Conservation (phyloP, 23 red algal genomes). For the Gracilaria domingensis region DNA sequence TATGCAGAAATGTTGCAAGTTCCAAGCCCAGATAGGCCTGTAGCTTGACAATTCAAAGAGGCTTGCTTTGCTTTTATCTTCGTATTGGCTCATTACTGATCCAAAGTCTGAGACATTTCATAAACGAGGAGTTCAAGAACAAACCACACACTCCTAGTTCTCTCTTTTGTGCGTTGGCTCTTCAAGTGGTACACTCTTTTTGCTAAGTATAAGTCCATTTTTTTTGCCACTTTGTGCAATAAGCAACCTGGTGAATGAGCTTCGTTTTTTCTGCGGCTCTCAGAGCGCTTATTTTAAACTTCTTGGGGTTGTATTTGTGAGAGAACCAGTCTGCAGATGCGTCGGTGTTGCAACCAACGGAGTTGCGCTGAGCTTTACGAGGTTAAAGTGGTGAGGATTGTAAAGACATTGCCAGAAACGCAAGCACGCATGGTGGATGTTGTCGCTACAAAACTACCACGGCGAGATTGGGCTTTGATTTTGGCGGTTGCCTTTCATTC, state of each 20-base stretch:
- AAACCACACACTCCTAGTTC: neutral
- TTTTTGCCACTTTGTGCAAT: neutral
- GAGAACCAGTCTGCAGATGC: too few species aligned
- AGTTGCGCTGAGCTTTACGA: too few species aligned
- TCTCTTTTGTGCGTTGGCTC: neutral
- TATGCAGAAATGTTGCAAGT: neutral
- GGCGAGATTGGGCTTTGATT: too few species aligned
- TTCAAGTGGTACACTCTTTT: neutral
- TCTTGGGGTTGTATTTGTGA: neutral
- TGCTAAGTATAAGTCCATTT: neutral
- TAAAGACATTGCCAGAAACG: too few species aligned
- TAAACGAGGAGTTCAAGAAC: neutral
- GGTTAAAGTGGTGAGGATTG: too few species aligned
- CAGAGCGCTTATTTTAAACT: neutral
- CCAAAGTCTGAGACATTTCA: slow-evolving; percentile 5
- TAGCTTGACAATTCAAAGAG: neutral
- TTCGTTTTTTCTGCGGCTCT: neutral
- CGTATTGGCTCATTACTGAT: neutral
- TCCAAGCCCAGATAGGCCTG: neutral
- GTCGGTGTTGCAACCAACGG: too few species aligned
- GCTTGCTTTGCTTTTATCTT: neutral
- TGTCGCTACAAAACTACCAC: too few species aligned
- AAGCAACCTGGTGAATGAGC: neutral
- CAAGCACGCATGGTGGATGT: too few species aligned
- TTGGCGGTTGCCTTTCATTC: too few species aligned